Evolutionary conservation across 1,284 basidiomycete genomes (phyloP), one percentile per base, ranked within the genome.

Genomic region (Ceratobasidium sp.): DNA sequence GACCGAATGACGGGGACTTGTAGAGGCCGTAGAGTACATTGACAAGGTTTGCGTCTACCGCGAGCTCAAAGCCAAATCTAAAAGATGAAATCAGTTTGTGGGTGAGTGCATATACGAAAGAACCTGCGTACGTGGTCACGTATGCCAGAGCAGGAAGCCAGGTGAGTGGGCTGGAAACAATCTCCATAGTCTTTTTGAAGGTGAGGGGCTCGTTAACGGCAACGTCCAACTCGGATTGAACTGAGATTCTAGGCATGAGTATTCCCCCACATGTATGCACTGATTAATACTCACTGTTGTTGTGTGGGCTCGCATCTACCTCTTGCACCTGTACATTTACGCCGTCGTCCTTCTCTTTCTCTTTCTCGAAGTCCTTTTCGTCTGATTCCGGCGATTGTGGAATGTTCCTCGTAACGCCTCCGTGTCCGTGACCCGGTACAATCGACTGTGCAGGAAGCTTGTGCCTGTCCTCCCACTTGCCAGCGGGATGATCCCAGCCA

Each of bases 401-500:
- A 7, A 52, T n/a, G n/a, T 32, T 21, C n/a, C 49, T 26, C 74
- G 73, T 1, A 35, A 59, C 64, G 75, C 77, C 66, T 44, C 76
- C 30, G 61, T 78, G 77, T 21, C 76, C 77, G 54, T 61, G 58
- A 6, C 9, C 21, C 0, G 81, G 77, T 32, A 79, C 81, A 44
- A 79, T 76, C 6, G 80, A 80, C 26, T 83, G 80, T n/a, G 81
- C 81, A 9, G 82, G 82, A 11, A 83, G 78, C n/a, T 81, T 82
- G 78, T 88, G 84, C 6, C 88, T 82, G 35, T 87, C 80, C 11
- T 81, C 79, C 89, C 89, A 90, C 73, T 82, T 84, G 1, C 89
- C 89, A 8, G 84, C 83, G 0, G 89, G 89, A 61, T 88, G 87
- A 76, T 90, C 89, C 66, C 85, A 85, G 0, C 88, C 89, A 74